Evolutionary conservation across 2,329 filamentous ascomycete genomes (phyloP), one percentile per base, ranked within the genome.

Genomic region (Botrytis pseudocinerea): DNA sequence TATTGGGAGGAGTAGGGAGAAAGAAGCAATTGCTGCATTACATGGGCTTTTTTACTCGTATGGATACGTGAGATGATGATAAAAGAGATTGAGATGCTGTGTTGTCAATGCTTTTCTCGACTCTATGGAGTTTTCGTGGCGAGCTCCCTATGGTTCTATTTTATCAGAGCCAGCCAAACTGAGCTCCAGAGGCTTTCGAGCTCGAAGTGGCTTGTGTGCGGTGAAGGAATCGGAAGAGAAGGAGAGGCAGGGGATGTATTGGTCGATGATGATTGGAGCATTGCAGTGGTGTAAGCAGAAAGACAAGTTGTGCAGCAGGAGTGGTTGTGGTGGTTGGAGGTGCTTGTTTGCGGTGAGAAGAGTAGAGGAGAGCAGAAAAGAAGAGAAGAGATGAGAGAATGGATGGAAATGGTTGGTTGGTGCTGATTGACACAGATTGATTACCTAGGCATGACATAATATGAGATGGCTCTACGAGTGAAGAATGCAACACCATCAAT

Each of bases 191-290:
- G n/a, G 8, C 2, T 74, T 8, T 65, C 25, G 75, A 72, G 63
- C 78, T 76, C 63, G 78, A 77, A n/a, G 74, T 76, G 54, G 78
- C 78, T 68, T 74, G 74, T 46, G 77, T 71, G 59, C 66, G 72
- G 76, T 77, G 77, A 46, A 75, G 69, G 66, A 71, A 18, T 57
- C 8, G 16, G 46, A 28, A 38, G n/a, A 46, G 64, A 68, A 40
- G 22, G 44, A 7, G n/a, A 20, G 4, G 4, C 25, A 9, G 8
- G 22, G n/a, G 46, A 54, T 18, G n/a, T 38, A 54, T 48, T 68
- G 48, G 22, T 68, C 16, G 64, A 20, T 38, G 28, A 4, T 51
- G 25, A 1, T 35, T 60, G 35, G 57, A 60, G 35, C 35, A 59
- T 16, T 20, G n/a, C 35, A 22, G n/a, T 35, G 35, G 16, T 59